Percentiles rank a stretch among this genome's conserved stretches.
These are phyloP conservation scores for Phaeomoniella chlamydospora DNA, from an alignment of 2,329 filamentous ascomycete genomes.

Conservation along the genomic window DNA sequence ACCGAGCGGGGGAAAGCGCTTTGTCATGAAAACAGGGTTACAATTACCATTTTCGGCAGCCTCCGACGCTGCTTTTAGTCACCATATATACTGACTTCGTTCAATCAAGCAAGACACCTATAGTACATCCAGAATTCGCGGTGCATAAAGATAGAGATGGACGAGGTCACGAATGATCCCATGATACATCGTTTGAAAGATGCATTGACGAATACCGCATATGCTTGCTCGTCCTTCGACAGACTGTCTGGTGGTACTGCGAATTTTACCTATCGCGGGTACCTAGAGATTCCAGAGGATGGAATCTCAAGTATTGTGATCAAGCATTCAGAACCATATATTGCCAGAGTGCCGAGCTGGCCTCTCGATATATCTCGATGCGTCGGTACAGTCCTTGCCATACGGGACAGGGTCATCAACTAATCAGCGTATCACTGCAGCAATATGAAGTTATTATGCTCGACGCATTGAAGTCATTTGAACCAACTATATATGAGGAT, in stretches of 20 bases:
- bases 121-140: neutral
- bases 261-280: conserved; percentile 1
- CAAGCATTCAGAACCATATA: neutral
- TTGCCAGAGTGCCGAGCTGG: neutral
- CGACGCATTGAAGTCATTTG: neutral
- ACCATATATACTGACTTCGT: too few relatives aligned
- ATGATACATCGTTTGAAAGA: neutral
- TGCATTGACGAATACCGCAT: neutral
- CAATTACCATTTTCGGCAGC: too few relatives aligned
- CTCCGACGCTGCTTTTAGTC: too few relatives aligned
- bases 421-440: neutral
- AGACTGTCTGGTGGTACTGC: neutral
- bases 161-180: neutral
- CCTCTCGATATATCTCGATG: neutral
- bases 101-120: too few relatives aligned
- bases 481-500: neutral
- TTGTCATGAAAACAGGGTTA: too few relatives aligned
- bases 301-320: neutral
- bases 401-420: neutral
- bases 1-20: too few relatives aligned
- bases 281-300: neutral
- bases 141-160: neutral
- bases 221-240: neutral
- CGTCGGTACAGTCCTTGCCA: neutral
- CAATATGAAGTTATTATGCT: neutral